Percentiles rank a stretch among this genome's conserved stretches.
phyloP scores from a whole-genome alignment of 306 rosid genomes.

The Oxytropis ochrocephala region DNA sequence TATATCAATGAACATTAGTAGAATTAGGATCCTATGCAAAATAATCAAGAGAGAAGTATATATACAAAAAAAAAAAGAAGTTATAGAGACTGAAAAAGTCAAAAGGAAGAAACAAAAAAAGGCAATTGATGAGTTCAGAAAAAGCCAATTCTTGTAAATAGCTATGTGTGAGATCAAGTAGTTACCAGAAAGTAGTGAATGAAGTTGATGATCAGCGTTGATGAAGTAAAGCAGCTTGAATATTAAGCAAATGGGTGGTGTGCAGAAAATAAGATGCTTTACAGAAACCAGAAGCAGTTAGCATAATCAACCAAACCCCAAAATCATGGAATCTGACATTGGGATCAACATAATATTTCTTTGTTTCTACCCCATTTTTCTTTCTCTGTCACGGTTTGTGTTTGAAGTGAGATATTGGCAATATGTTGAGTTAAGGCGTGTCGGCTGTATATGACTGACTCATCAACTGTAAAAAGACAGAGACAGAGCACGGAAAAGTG shows the following conservation, averaged over 20 bases:
- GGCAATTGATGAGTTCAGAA: not conserved
- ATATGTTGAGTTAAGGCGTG: constrained; percentile 22
- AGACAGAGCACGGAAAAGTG: constrained; percentile 24
- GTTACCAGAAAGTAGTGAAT: constrained; percentile 30
- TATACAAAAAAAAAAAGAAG: not conserved
- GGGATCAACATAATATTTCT: constrained; percentile 27
- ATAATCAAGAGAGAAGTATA: constrained; percentile 8
- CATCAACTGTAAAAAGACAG: constrained; percentile 43
- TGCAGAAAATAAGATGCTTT: constrained; percentile 13
- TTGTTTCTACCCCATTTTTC: constrained; percentile 45
- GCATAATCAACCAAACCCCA: constrained; percentile 36
- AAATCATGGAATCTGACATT: constrained; percentile 28
- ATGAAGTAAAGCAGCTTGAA: constrained; percentile 15
- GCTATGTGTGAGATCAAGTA: constrained; percentile 21
- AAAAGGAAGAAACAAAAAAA: constrained; percentile 24
- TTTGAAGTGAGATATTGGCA: constrained; percentile 31
- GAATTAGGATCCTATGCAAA: constrained; percentile 10
- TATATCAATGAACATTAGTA: not conserved
- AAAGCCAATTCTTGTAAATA: constrained; percentile 5
- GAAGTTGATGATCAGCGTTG: constrained; percentile 13
- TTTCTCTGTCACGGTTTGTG: not conserved
- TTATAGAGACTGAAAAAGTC: not conserved
- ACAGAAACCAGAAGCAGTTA: constrained; percentile 9
- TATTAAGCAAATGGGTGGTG: constrained; percentile 37
- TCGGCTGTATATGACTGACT: constrained; percentile 41